These are phyloP conservation scores for Crithidia expoeki DNA, from an alignment of 208 protist species.

Conservation along the genomic window DNA sequence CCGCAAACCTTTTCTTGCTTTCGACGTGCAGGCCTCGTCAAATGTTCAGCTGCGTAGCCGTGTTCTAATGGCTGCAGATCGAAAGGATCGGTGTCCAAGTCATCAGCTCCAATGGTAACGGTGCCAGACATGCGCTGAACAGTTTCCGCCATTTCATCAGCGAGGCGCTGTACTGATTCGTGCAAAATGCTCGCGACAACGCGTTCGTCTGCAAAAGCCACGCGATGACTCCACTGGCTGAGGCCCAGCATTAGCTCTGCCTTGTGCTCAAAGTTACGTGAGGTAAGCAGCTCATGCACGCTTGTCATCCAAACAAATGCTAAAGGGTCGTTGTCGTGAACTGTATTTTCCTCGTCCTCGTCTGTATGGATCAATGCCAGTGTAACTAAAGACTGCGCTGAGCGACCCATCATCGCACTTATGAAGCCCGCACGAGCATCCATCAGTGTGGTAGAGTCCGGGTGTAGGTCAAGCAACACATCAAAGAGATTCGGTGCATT, in stretches of 20 bases:
- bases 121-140: conserved; percentile 3
- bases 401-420: not conserved
- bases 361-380: not conserved
- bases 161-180: not conserved
- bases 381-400: not conserved
- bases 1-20: not conserved
- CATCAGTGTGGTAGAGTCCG: conserved; percentile 11
- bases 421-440: conserved; percentile 10
- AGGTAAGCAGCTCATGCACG: not conserved
- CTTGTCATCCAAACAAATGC: not conserved
- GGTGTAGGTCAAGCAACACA: conserved; percentile 13
- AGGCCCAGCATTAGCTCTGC: conserved; percentile 2
- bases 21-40: not conserved
- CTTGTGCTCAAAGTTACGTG: not conserved
- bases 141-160: not conserved
- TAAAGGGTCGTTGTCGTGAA: not conserved
- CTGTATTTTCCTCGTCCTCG: not conserved
- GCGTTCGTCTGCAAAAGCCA: not conserved
- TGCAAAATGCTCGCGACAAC: not conserved
- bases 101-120: not conserved
- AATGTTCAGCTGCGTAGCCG: no score
- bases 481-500: conserved; percentile 16
- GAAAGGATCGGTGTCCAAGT: no score
- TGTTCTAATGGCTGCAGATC: no score
- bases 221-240: not conserved